Conservation (phyloP, 2,329 filamentous ascomycete species). For the Chrysosphaeria jannelii region DNA sequence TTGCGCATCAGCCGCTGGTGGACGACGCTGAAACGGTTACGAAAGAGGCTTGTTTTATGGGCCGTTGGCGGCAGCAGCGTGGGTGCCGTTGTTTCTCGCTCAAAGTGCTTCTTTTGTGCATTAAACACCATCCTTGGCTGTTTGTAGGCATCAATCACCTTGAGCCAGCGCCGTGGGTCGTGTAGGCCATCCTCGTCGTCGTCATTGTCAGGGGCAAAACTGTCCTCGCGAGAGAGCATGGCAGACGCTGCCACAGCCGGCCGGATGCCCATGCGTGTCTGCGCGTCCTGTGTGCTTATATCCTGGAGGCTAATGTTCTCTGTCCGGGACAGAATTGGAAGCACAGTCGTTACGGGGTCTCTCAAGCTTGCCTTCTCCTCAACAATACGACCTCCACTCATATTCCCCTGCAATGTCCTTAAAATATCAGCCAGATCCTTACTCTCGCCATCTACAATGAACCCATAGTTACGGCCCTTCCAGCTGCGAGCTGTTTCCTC, state of each 20-base stretch:
- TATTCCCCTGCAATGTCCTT: conserved; percentile 57
- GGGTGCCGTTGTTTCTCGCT: conserved; percentile 36
- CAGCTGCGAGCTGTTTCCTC: conserved; percentile 77
- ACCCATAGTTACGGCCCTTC: conserved; percentile 69
- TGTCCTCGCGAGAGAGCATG: conserved; percentile 22
- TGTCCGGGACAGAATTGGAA: no score
- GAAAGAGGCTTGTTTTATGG: conserved; percentile 62
- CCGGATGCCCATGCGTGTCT: conserved; percentile 23
- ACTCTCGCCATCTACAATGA: conserved; percentile 65
- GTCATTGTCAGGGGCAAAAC: conserved; percentile 16
- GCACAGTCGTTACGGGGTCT: no score
- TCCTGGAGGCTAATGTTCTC: no score
- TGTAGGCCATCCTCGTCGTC: conserved; percentile 23
- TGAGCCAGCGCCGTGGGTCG: conserved; percentile 59
- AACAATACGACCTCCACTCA: conserved; percentile 49
- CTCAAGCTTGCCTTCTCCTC: conserved; percentile 13
- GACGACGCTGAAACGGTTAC: conserved; percentile 73
- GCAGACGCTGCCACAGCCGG: conserved; percentile 7
- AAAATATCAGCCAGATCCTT: conserved; percentile 55
- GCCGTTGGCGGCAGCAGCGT: conserved; percentile 46
- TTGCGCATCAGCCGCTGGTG: conserved; percentile 80
- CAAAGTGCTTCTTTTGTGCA: conserved; percentile 64
- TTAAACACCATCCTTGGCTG: conserved; percentile 60
- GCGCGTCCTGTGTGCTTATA: no score
- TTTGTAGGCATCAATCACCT: conserved; percentile 54